Base-by-base conservation (phyloP, 352 stramenopile genomes). In the Phytopythium helicoides region DNA sequence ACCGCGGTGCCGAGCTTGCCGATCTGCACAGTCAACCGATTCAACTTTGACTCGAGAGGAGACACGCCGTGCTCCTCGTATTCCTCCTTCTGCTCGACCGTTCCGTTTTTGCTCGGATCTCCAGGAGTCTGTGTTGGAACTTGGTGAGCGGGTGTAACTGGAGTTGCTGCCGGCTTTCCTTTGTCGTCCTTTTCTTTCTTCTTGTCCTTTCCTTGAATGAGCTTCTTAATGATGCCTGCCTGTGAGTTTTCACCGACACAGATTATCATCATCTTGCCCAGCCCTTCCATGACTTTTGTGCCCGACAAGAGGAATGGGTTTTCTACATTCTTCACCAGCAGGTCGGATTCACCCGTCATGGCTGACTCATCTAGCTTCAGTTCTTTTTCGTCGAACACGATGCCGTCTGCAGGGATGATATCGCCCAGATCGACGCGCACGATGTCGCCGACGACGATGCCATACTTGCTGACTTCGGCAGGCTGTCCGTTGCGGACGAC, bases 271-370 rank as follows among this genome's bases (percentile, higher is more conserved):
- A 98, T 97, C 58, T 86, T 85, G 26, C 80, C 89, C 6, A 93
- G 77, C 6, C 96, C 96, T 44, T 96, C 87, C 68, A 96, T 97
- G 22, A 97, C 87, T 35, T 95, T 97, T 19, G 92, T 98, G 21
- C 95, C 95, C 1, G 89, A 98, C 18, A 98, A 76, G 14, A 98
- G 62, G 64, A 98, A 98, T 16, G 91, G 89, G 60, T 96, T 92
- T n/a, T 87, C 73, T 0, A 60, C 58, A 45, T 75, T 79, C 63
- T 97, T 98, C 18, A 59, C 52, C 39, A 98, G 63, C 22, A 97
- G 64, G 18, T 97, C 85, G 36, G 90, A 87, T 64, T 98, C 92
- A 23, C 92, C 92, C n/a, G 92, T 98, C 54, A 98, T 74, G 21
- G 84, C 72, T 18, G 71, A 92, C 55, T 98, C 89, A 54, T 98